phyloP scores from a whole-genome alignment of 2,329 filamentous ascomycete genomes.

The Westerdykella ornata region DNA sequence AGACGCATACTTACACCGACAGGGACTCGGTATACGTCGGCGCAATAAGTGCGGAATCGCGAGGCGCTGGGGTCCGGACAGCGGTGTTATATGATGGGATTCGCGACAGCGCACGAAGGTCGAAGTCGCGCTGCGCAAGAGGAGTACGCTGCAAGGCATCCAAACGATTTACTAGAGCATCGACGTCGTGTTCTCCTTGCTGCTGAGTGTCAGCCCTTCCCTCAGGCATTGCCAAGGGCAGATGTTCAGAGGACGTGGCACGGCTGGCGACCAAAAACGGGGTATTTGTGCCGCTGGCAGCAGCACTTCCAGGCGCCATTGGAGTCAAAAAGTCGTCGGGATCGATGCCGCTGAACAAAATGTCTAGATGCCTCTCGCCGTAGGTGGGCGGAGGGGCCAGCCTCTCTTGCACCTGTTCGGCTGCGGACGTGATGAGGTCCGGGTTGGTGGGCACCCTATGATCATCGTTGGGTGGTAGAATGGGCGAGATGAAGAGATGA shows the following conservation, averaged over 20 bases:
- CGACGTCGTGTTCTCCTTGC: no score
- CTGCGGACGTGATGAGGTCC: constrained; percentile 29
- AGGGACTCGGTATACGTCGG: constrained; percentile 30
- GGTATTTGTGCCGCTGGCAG: constrained; percentile 56
- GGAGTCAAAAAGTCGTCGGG: constrained; percentile 74
- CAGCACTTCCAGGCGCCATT: constrained; percentile 53
- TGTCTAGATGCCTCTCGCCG: constrained; percentile 81
- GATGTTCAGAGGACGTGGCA: neutral
- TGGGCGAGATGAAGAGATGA: constrained; percentile 91
- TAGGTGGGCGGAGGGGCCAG: constrained; percentile 83
- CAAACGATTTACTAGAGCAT: no score
- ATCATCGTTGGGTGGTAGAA: constrained; percentile 79
- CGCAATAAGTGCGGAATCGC: constrained; percentile 23
- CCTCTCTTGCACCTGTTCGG: constrained; percentile 51
- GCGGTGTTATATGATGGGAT: constrained; percentile 49
- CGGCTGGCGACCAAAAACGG: constrained; percentile 49
- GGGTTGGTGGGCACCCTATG: constrained; percentile 59
- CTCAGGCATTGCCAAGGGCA: neutral
- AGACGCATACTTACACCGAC: constrained; percentile 43
- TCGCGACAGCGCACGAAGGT: constrained; percentile 43
- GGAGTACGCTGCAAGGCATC: no score
- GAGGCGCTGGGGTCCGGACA: constrained; percentile 41
- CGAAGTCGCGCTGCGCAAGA: constrained; percentile 23
- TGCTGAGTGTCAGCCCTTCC: neutral
- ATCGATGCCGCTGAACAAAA: constrained; percentile 83